A percentile compares a stretch with the other conserved stretches of the same genome.
These are phyloP conservation scores for Boletales sp. DNA, from an alignment of 768 basidiomycete species.

Conservation along the genomic window DNA sequence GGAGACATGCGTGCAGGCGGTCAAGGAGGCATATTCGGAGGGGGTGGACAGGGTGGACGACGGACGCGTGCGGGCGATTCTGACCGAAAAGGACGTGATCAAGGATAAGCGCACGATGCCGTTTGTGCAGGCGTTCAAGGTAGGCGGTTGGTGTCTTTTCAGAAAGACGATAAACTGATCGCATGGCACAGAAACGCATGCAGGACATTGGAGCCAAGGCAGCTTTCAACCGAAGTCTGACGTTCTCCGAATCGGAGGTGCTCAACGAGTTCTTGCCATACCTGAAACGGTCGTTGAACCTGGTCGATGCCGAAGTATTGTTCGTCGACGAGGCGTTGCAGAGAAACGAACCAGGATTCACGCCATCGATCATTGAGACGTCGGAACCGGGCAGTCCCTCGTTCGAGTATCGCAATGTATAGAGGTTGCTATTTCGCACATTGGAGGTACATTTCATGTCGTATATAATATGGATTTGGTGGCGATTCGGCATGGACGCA, in stretches of 20 bases:
- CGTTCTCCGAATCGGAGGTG: conserved; percentile 79
- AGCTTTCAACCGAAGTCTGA: conserved; percentile 79
- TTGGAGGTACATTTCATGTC: background rate
- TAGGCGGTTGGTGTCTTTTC: conserved; percentile 23
- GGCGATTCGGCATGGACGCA: too few species aligned
- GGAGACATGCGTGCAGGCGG: conserved; percentile 69
- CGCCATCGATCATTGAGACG: conserved; percentile 67
- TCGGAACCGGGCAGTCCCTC: conserved; percentile 87
- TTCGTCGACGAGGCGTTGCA: conserved; percentile 65
- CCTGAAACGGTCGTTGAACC: conserved; percentile 69
- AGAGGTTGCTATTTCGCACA: conserved; percentile 2
- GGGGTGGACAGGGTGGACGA: conserved; percentile 74
- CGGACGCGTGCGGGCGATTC: conserved; percentile 61
- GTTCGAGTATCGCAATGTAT: conserved; percentile 83
- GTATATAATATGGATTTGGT: background rate
- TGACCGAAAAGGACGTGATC: conserved; percentile 73
- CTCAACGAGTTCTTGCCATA: conserved; percentile 72
- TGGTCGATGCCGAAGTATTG: conserved; percentile 68
- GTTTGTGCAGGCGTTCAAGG: conserved; percentile 92
- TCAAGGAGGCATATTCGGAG: conserved; percentile 64
- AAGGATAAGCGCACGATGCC: conserved; percentile 98
- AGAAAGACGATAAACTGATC: background rate
- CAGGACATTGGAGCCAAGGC: conserved; percentile 66
- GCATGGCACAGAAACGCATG: conserved; percentile 66
- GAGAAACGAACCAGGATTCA: conserved; percentile 55